A percentile compares a stretch with the other conserved stretches of the same genome.
Evolutionary conservation across 257 asterid genomes (phyloP).

Genomic region (Rhazya stricta): DNA sequence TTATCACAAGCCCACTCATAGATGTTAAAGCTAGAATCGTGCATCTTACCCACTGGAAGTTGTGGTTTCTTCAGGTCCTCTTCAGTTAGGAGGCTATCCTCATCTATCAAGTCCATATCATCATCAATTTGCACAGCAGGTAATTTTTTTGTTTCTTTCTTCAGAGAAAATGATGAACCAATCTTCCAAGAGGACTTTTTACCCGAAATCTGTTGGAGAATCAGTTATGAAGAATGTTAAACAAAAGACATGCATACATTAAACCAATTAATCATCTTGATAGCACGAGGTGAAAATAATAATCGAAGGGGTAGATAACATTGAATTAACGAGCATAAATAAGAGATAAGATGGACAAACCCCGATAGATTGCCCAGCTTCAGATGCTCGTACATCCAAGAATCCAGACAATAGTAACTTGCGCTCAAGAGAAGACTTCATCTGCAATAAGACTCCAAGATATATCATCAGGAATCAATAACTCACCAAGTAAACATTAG

Average conservation of each 20-base stretch:
- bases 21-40: constrained; percentile 9
- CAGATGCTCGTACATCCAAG: constrained; percentile 54
- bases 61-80: constrained; percentile 90
- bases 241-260: background rate
- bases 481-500: background rate
- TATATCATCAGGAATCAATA: constrained; percentile 2
- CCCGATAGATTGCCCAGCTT: constrained; percentile 44
- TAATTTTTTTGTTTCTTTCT: constrained; percentile 42
- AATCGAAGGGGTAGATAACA: background rate
- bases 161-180: constrained; percentile 84
- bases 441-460: constrained; percentile 37
- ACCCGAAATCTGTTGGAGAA: constrained; percentile 43
- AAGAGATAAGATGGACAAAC: constrained; percentile 37
- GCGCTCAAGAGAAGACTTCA: constrained; percentile 56
- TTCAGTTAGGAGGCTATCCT: constrained; percentile 89
- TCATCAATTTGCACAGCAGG: constrained; percentile 73
- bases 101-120: constrained; percentile 86
- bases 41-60: constrained; percentile 55
- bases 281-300: background rate
- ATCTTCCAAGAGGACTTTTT: constrained; percentile 89
- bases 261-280: background rate
- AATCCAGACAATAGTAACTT: constrained; percentile 75
- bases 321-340: background rate
- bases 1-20: constrained; percentile 8
- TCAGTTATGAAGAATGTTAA: background rate